Evolutionary conservation across 208 protist genomes (phyloP), one percentile per base, ranked within the genome.

Genomic region (Entamoeba moshkovskii): DNA sequence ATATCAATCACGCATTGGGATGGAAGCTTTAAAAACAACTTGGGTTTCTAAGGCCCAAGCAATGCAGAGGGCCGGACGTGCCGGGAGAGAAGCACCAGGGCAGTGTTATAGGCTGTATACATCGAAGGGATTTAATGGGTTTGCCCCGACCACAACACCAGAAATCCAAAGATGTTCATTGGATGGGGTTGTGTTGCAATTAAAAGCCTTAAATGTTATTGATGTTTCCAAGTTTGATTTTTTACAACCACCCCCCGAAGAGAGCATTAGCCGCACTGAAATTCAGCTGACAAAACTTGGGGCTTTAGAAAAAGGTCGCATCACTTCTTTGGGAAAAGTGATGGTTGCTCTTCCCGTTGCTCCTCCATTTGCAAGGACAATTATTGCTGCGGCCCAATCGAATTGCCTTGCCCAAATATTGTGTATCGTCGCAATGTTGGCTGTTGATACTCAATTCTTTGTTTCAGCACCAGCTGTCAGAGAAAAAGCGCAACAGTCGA

Each of bases 121-220:
- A 5, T 15, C 6, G 48, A n/a, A 38, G 29, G 6, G 18, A 18
- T 92, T 45, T 92, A 22, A 44, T 45, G 42, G 44, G 44, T 95
- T 92, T 96, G 97, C 29, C 42, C 46, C 45, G 2, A 98, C 42
- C 95, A 38, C 73, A 92, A 45, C 73, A 42, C 73, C 73, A 92
- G 73, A 92, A 92, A 92, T 92, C 44, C 29, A 42, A 92, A 13
- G 73, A 45, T 46, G 13, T 22, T 45, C 29, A 45, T 92, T 92
- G n/a, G 29, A 42, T 45, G 38, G 38, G 33, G 38, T 92, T 44
- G 29, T 92, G 6, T 22, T 92, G 18, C 29, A 45, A 45, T 45
- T 92, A 25, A 92, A 92, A 92, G 73, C 73, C 13, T 45, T 92
- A 13, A 92, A 92, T 45, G 38, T 92, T 45, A 22, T 92, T 0